phyloP scores from a whole-genome alignment of 2,329 filamentous ascomycete species.

The Xylariales sp. region DNA sequence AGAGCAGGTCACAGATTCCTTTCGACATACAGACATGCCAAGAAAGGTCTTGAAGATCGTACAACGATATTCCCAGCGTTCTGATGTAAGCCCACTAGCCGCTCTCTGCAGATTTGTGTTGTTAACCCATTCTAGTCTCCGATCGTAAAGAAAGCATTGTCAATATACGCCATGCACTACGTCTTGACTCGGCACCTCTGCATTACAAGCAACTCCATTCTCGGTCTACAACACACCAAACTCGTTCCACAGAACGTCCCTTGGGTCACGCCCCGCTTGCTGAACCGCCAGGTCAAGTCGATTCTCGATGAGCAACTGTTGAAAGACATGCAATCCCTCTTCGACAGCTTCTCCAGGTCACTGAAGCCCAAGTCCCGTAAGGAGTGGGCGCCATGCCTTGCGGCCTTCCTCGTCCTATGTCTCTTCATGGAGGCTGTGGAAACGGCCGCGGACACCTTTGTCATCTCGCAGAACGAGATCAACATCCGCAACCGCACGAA shows the following conservation, averaged over 20 bases:
- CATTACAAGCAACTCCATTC: slow-evolving; percentile 40
- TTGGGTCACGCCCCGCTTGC: slow-evolving; percentile 47
- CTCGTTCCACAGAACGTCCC: slow-evolving; percentile 39
- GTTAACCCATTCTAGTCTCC: slow-evolving; percentile 27
- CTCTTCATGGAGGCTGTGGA: slow-evolving; percentile 56
- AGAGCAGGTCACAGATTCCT: slow-evolving; percentile 44
- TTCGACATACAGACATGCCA: slow-evolving; percentile 41
- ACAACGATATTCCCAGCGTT: slow-evolving; percentile 41
- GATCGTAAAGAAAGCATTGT: slow-evolving; percentile 49
- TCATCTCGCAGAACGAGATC: slow-evolving; percentile 47
- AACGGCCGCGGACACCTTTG: slow-evolving; percentile 47
- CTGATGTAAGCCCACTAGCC: slow-evolving; percentile 31
- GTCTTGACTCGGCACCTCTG: slow-evolving; percentile 51
- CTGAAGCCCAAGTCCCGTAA: slow-evolving; percentile 49
- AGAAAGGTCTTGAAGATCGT: slow-evolving; percentile 41
- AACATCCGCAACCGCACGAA: slow-evolving; percentile 32
- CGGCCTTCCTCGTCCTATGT: slow-evolving; percentile 52
- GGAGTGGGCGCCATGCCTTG: slow-evolving; percentile 54
- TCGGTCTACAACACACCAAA: slow-evolving; percentile 34
- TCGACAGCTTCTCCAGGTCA: slow-evolving; percentile 47
- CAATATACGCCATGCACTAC: slow-evolving; percentile 54
- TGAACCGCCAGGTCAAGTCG: slow-evolving; percentile 53
- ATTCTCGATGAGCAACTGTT: slow-evolving; percentile 51
- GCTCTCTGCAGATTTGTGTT: not conserved
- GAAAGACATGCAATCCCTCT: slow-evolving; percentile 46